Evolutionary conservation across 768 basidiomycete genomes (phyloP).

Genomic region (Russula compacta): DNA sequence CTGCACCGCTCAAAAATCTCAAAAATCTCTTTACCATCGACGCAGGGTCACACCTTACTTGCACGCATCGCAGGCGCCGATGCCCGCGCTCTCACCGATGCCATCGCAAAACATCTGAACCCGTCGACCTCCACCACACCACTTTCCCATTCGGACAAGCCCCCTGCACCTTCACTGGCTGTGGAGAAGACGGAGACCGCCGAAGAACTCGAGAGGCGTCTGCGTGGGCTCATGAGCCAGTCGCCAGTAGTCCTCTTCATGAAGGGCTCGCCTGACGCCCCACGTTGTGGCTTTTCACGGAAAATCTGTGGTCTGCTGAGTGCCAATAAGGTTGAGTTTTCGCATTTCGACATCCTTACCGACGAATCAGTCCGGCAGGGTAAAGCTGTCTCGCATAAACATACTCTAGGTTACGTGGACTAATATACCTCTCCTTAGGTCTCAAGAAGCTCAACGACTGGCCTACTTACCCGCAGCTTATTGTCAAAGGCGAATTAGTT

Average conservation of each 20-base stretch:
- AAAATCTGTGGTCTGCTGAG: slow-evolving; percentile 44
- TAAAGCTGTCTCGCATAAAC: slow-evolving; percentile 11
- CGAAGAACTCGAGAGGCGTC: slow-evolving; percentile 58
- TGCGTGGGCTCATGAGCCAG: slow-evolving; percentile 68
- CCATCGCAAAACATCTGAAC: slow-evolving; percentile 50
- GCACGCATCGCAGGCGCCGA: slow-evolving; percentile 75
- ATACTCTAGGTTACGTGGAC: neutral
- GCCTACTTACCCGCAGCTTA: slow-evolving; percentile 58
- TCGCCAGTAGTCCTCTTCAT: slow-evolving; percentile 52
- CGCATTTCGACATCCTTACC: slow-evolving; percentile 48
- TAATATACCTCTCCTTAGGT: slow-evolving; percentile 25
- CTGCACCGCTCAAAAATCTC: neutral
- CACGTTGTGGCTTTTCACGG: slow-evolving; percentile 56
- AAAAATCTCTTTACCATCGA: neutral
- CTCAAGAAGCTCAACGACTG: slow-evolving; percentile 54
- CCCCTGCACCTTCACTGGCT: slow-evolving; percentile 26
- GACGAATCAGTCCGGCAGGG: slow-evolving; percentile 49
- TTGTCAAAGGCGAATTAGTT: slow-evolving; percentile 83
- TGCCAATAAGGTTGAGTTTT: slow-evolving; percentile 41
- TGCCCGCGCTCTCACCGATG: slow-evolving; percentile 48
- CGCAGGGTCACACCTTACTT: slow-evolving; percentile 82
- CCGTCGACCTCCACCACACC: slow-evolving; percentile 28
- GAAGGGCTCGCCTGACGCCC: slow-evolving; percentile 51
- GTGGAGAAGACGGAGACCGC: slow-evolving; percentile 38
- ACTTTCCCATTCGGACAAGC: slow-evolving; percentile 41